Base-by-base conservation (phyloP, 768 basidiomycete genomes). In the Sarcomyxa edulis region DNA sequence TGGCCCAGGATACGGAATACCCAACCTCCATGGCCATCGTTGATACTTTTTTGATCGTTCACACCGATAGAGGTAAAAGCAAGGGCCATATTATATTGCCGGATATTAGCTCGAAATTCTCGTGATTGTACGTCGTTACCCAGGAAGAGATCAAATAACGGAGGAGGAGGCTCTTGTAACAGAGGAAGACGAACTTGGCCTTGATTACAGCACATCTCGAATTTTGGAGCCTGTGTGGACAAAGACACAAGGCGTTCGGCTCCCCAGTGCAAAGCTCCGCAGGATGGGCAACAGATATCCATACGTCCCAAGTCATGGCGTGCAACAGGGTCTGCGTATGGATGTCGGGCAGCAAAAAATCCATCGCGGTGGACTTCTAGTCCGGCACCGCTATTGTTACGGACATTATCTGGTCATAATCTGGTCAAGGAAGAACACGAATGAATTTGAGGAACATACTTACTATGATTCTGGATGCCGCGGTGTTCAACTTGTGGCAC, bases 1-100 rank as follows among this genome's bases (percentile, higher is more conserved):
- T 50, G 30, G 0, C 58, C 60, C 39, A 56, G 55, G 16, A 65
- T 52, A 3, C 33, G 30, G 40, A 59, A 61, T 5, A 47, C 35
- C 14, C 46, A 55, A 5, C 54, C 50, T 1, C 59, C 62, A 39
- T 37, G 24, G 11, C 49, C 50, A 20, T 35, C 7, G 14, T 50
- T 51, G 19, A 52, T 29, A 2, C 30, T 31, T 9, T 54, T 40
- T 36, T 68, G 60, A 15, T 61, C 41, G 1, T 48, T 44, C 7
- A 60, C 62, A 9, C 58, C 58, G 2, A 68, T 30, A 4, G 68
- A 69, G 0, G 64, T 66, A 43, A 68, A 70, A 4, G 64, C 57
- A 33, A 70, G 49, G 2, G 68, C 59, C 21, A 47, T 40, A 44
- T 70, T 69, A 39, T 68, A 67, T 38, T 55, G 53, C 14, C 59